Evolutionary conservation across 2,329 filamentous ascomycete genomes (phyloP).

Genomic region (Penicillium sp.): DNA sequence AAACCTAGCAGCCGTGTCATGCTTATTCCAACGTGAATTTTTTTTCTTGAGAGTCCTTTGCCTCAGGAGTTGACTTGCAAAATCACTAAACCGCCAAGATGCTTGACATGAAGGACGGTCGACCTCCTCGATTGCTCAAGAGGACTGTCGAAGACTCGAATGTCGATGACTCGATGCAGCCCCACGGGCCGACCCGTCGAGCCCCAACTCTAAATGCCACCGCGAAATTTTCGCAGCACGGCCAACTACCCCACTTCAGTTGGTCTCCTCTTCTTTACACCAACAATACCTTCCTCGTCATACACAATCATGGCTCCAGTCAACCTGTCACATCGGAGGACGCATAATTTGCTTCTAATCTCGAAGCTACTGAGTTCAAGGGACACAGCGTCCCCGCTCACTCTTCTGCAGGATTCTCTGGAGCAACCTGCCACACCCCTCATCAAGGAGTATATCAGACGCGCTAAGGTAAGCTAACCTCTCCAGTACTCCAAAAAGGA

Average conservation of each 20-base stretch:
- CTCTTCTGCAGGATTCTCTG: conserved; percentile 78
- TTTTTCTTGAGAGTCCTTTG: no score
- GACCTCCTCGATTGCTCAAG: not conserved
- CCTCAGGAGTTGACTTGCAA: no score
- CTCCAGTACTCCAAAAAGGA: not conserved
- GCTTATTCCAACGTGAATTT: no score
- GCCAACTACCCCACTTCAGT: conserved; percentile 23
- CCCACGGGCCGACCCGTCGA: conserved; percentile 35
- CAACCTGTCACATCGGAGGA: conserved; percentile 64
- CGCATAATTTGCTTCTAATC: conserved; percentile 80
- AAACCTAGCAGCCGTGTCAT: no score
- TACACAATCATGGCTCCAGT: conserved; percentile 35
- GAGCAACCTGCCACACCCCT: conserved; percentile 76
- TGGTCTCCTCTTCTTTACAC: conserved; percentile 7
- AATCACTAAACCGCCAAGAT: no score
- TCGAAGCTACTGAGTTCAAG: conserved; percentile 78
- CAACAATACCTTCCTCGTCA: not conserved
- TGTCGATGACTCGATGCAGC: not conserved
- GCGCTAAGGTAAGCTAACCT: conserved; percentile 64
- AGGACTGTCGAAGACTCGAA: no score
- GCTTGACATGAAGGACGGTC: no score
- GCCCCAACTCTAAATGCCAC: conserved; percentile 33
- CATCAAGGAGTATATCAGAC: conserved; percentile 69
- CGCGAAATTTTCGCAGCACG: conserved; percentile 32
- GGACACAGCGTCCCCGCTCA: conserved; percentile 81